Evolutionary conservation across 2,329 filamentous ascomycete genomes (phyloP), one percentile per base, ranked within the genome.

Genomic region (Fusarium haematococcum): DNA sequence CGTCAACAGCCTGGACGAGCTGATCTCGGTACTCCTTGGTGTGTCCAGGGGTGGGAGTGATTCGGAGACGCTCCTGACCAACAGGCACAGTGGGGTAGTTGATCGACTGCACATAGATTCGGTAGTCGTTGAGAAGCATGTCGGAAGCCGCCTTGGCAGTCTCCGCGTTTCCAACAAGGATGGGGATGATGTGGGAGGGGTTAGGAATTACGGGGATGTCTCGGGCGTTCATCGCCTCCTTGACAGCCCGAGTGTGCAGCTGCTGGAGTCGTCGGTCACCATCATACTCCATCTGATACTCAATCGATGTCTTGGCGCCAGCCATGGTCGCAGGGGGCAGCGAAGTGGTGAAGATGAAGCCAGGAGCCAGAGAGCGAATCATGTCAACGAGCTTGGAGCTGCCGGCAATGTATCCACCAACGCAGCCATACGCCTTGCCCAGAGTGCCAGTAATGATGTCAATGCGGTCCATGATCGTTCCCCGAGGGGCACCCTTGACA

Each of bases 291-390:
- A 94, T 93, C 84, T 98, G 97, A 82, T 98, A 98, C 81, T 98
- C 94, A 79, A 99, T 98, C 39, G 97, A 95, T 1, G 94, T 88
- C 82, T 92, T 91, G 25, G 97, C 97, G 64, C 97, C 97, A 23
- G 97, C 95, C 97, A 99, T 99, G 72, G 95, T 97, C 16, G 97
- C 95, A 0, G 97, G 97, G 5, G 97, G 97, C 14, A 99, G 91
- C 11, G 95, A 97, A 6, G 97, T 99, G 56, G 97, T 99, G 87
- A 99, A 99, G 83, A 99, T 99, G 86, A 99, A 99, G 32, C 97
- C 97, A 5, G 97, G 95, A 2, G 97, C 97, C 45, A 98, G 91
- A 10, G 97, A 98, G 62, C 97, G 94, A 79, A 99, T 94, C 71
- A 94, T 93, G 83, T 99, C 97, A 37, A 99, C 93, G 78, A 99